Evolutionary conservation across 2,329 filamentous ascomycete genomes (phyloP).

Genomic region (Conoideocrella luteorostrata): DNA sequence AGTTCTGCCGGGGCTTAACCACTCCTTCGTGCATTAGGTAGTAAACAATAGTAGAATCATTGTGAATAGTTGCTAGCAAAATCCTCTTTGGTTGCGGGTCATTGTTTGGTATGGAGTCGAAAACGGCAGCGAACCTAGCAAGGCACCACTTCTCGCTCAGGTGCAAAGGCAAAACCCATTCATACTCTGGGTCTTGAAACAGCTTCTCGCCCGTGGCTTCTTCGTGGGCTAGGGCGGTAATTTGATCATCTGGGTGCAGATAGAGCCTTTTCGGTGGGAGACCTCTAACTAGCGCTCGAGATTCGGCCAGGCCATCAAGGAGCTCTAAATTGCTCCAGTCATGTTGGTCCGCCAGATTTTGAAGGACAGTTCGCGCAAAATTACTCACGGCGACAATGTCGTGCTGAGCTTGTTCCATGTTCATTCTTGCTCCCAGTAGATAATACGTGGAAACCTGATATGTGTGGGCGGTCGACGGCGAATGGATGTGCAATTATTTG

Average conservation of each 20-base stretch:
- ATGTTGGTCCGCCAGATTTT: conserved; percentile 71
- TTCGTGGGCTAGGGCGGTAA: conserved; percentile 60
- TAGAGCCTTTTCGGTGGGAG: conserved; percentile 69
- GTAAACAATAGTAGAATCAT: conserved; percentile 78
- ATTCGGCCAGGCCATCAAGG: conserved; percentile 37
- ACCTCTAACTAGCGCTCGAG: conserved; percentile 63
- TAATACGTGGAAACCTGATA: background rate
- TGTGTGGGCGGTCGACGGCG: too few relatives aligned
- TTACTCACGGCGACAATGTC: conserved; percentile 2
- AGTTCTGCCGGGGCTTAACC: conserved; percentile 81
- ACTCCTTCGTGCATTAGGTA: conserved; percentile 83
- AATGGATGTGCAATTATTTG: too few relatives aligned
- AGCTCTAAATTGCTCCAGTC: conserved; percentile 60
- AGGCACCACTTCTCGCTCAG: conserved; percentile 68
- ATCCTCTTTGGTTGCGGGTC: conserved; percentile 56
- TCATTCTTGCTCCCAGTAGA: background rate
- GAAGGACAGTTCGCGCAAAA: conserved; percentile 45
- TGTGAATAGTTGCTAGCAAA: conserved; percentile 67
- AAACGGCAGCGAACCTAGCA: conserved; percentile 58
- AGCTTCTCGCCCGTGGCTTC: conserved; percentile 39
- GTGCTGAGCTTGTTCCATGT: background rate
- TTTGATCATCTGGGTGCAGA: conserved; percentile 76
- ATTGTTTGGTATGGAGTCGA: conserved; percentile 52
- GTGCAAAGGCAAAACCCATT: conserved; percentile 74
- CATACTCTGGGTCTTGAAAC: conserved; percentile 48